A percentile compares a stretch with the other conserved stretches of the same genome.
phyloP scores from a whole-genome alignment of 1,284 basidiomycete genomes.

The Cryptococcus amylolentus region DNA sequence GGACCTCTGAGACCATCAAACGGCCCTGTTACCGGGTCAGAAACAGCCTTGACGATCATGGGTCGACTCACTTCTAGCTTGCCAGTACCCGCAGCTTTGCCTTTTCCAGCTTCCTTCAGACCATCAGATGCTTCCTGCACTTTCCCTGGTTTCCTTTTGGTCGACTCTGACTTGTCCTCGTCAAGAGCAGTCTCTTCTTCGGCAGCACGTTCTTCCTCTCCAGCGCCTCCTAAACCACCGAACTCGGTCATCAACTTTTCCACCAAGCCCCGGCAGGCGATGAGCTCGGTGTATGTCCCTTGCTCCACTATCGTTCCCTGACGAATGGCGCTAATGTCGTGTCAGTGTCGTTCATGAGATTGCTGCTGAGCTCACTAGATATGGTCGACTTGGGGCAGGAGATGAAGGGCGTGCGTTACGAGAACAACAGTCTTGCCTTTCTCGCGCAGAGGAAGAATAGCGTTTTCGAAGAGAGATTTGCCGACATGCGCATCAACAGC shows the following conservation, averaged over 20 bases:
- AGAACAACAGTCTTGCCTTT: conserved; percentile 72
- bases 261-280: conserved; percentile 64
- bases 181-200: conserved; percentile 14
- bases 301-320: conserved; percentile 72
- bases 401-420: conserved; percentile 54
- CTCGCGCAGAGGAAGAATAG: conserved; percentile 60
- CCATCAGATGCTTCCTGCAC: too few species aligned
- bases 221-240: conserved; percentile 56
- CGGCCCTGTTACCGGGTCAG: conserved; percentile 26
- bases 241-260: conserved; percentile 66
- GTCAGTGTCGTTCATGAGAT: too few species aligned
- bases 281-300: conserved; percentile 69
- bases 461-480: conserved; percentile 75
- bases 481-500: conserved; percentile 84
- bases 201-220: conserved; percentile 47
- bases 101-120: conserved; percentile 38
- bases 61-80: conserved; percentile 52
- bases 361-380: conserved; percentile 18
- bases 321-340: conserved; percentile 46
- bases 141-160: too few species aligned
- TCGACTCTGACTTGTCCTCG: too few species aligned
- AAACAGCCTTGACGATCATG: background rate
- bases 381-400: conserved; percentile 49
- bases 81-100: conserved; percentile 58
- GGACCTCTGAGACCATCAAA: conserved; percentile 46